A percentile compares a stretch with the other conserved stretches of the same genome.
Evolutionary conservation across 2,329 filamentous ascomycete genomes (phyloP).

Genomic region (Phyllachora maydis): DNA sequence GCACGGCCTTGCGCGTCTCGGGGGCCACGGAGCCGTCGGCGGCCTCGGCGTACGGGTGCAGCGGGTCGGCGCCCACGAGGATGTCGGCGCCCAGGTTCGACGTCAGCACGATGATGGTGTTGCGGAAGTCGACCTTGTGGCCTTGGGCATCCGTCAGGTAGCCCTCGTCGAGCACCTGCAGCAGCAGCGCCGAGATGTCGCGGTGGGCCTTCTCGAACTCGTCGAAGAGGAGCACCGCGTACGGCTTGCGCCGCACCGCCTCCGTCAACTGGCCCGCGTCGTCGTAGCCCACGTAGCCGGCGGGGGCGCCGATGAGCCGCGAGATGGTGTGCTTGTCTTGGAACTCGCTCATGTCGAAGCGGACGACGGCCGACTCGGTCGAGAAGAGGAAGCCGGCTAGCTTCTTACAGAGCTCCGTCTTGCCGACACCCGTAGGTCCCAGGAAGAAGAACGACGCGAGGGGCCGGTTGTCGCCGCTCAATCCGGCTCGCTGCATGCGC

Average conservation of each 20-base stretch:
- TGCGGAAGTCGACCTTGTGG: constrained; percentile 90
- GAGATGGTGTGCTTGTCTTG: constrained; percentile 95
- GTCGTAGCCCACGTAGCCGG: constrained; percentile 91
- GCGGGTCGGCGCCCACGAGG: constrained; percentile 53
- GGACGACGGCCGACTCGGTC: constrained; percentile 68
- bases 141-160: constrained; percentile 91
- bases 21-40: constrained; percentile 49
- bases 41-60: constrained; percentile 41
- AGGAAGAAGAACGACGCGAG: constrained; percentile 95
- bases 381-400: constrained; percentile 86
- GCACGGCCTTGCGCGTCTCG: constrained; percentile 57
- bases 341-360: constrained; percentile 36
- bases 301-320: constrained; percentile 76
- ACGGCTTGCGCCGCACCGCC: constrained; percentile 83
- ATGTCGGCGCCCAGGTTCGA: constrained; percentile 90
- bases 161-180: constrained; percentile 91
- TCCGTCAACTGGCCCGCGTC: constrained; percentile 93
- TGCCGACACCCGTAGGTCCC: constrained; percentile 88
- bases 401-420: constrained; percentile 94
- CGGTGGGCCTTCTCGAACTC: constrained; percentile 96
- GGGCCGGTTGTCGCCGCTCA: constrained; percentile 80
- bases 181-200: constrained; percentile 76
- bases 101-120: constrained; percentile 90
- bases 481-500: constrained; percentile 75
- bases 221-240: constrained; percentile 85